Evolutionary conservation across 2,329 filamentous ascomycete genomes (phyloP), one percentile per base, ranked within the genome.

Genomic region (Rhexocercosporidium sp.): DNA sequence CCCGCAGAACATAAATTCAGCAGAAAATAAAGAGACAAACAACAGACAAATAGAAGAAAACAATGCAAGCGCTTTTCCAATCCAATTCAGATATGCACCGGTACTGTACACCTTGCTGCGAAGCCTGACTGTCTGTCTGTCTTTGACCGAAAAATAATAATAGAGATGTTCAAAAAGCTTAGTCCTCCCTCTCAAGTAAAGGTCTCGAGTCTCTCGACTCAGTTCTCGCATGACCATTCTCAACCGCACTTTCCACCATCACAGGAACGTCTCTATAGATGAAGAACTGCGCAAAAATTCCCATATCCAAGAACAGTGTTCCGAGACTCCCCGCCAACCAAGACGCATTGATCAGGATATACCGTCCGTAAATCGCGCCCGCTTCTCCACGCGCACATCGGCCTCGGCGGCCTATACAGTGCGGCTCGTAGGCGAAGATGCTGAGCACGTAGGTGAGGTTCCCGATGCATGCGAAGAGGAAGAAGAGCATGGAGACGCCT

Each of bases 391-490:
- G 81, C 29, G 78, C 78, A 80, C 94, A 97, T 65, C 71, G 62
- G 27, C 71, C 72, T 47, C 75, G 68, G 46, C 77, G 77, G 1
- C 73, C 72, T 9, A 56, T 66, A 72, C 93, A 97, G 34, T 86
- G 82, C 0, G 94, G 93, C 67, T 94, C 92, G 76, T 94, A 98
- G 0, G 94, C 94, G 70, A 98, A 85, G 73, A 99, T 98, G 44
- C 91, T 94, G 44, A 97, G 82, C 20, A 97, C 94, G 75, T 96
- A 98, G 0, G 94, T 97, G 71, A 97, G 79, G 78, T 99, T 99
- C 1, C 96, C 96, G 6, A 98, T 88, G 77, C 95, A 98, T 4
- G 96, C 96, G 78, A 99, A 98, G 25, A 98, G 83, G 82, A 98
- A 98, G 81, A 98, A 99, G 12, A 98, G 85, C 81, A 97, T 89